phyloP scores from a whole-genome alignment of 306 rosid genomes.

The Spatholobus suberectus region DNA sequence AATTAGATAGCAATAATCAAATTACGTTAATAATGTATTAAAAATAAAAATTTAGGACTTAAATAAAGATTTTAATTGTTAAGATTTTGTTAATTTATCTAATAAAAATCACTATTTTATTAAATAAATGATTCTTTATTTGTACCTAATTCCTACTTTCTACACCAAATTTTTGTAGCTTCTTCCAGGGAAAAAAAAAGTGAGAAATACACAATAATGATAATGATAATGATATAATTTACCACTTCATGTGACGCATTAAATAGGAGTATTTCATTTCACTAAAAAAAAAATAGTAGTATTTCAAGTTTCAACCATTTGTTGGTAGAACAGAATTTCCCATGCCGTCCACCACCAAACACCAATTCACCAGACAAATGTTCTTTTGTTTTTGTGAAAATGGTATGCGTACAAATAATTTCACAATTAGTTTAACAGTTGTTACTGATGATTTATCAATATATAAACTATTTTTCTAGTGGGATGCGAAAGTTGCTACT shows the following conservation, averaged over 20 bases:
- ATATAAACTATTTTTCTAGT: neutral
- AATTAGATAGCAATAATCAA: no score
- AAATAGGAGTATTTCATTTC: neutral
- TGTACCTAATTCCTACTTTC: neutral
- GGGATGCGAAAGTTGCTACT: neutral
- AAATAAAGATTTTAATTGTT: neutral
- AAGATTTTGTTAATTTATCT: neutral
- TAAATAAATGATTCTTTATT: neutral
- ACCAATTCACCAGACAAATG: neutral
- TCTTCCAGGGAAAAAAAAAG: neutral
- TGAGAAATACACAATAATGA: neutral
- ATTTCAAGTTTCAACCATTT: neutral
- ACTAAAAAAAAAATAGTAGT: neutral
- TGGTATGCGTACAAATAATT: neutral
- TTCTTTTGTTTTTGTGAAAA: neutral
- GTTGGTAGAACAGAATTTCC: neutral
- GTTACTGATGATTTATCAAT: neutral
- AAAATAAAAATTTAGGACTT: neutral
- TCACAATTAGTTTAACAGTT: neutral
- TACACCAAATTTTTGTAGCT: neutral
- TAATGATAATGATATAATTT: neutral
- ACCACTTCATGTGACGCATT: neutral
- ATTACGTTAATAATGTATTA: no score
- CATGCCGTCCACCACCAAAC: neutral
- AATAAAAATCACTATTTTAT: neutral